These are phyloP conservation scores for Triticum dicoccoides DNA, from an alignment of 176 grass and related monocot species.

Conservation along the genomic window DNA sequence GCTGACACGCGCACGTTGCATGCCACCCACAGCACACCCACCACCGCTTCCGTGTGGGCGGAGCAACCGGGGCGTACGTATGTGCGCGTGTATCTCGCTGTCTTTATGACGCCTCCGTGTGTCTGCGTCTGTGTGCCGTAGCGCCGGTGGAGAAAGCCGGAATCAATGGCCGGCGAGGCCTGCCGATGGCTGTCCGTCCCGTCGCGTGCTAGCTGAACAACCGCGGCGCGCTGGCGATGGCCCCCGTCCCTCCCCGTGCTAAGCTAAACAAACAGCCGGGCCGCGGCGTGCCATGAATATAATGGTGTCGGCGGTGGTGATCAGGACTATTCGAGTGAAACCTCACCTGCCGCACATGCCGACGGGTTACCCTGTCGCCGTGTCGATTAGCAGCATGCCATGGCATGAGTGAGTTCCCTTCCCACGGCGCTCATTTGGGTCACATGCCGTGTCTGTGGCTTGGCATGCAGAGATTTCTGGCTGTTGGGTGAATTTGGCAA, in stretches of 20 bases:
- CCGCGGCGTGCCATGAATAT: not conserved
- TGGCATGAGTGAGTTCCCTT: no score
- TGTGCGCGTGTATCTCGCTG: not conserved
- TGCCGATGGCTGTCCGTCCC: not conserved
- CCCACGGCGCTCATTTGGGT: no score
- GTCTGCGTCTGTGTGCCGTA: not conserved
- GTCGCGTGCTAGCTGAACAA: not conserved
- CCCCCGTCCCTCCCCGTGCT: not conserved
- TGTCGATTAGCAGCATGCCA: not conserved
- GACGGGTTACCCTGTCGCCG: not conserved
- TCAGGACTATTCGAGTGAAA: not conserved
- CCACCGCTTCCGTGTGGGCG: not conserved
- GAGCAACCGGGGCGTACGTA: not conserved
- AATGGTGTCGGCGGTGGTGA: not conserved
- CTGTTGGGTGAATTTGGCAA: not conserved
- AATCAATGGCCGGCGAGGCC: constrained; percentile 14
- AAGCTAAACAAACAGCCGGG: not conserved
- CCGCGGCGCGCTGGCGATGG: no score
- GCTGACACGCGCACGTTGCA: constrained; percentile 40
- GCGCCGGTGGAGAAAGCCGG: not conserved
- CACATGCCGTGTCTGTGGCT: no score
- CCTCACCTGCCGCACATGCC: constrained; percentile 24
- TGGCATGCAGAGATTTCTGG: not conserved
- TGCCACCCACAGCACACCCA: not conserved
- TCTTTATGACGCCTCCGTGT: not conserved